These are phyloP conservation scores for Nakataea oryzae DNA, from an alignment of 2,329 filamentous ascomycete species.

Conservation along the genomic window DNA sequence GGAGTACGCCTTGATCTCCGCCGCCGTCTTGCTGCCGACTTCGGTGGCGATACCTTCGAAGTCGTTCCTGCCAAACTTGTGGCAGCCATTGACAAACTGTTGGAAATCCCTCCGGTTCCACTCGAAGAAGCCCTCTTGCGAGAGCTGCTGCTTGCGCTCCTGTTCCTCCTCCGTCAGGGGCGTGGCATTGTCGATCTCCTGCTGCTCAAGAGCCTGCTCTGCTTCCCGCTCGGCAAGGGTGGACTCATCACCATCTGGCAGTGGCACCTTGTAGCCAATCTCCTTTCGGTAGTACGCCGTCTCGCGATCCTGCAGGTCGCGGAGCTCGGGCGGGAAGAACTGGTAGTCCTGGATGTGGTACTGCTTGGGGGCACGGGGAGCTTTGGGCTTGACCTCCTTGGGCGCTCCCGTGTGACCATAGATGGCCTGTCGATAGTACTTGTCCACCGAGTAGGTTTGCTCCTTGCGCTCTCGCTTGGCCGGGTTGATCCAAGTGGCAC, in stretches of 20 bases:
- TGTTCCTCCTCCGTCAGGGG: conserved; percentile 83
- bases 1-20: conserved; percentile 83
- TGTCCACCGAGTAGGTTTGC: conserved; percentile 96
- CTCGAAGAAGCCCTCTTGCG: conserved; percentile 75
- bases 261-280: conserved; percentile 85
- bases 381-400: conserved; percentile 83
- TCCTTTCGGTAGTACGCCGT: conserved; percentile 94
- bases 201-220: conserved; percentile 77
- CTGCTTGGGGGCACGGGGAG: conserved; percentile 91
- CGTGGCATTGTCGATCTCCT: conserved; percentile 85
- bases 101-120: conserved; percentile 99
- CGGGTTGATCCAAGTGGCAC: conserved; percentile 94
- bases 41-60: conserved; percentile 80
- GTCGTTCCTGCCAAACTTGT: conserved; percentile 80
- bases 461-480: conserved; percentile 97
- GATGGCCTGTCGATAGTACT: conserved; percentile 91
- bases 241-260: conserved; percentile 79
- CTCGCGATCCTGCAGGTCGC: conserved; percentile 89
- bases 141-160: conserved; percentile 73
- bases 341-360: conserved; percentile 91
- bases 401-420: conserved; percentile 64
- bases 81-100: conserved; percentile 92
- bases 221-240: conserved; percentile 76
- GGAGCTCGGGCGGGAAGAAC: conserved; percentile 79
- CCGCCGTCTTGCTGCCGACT: conserved; percentile 77